Evolutionary conservation across 2,329 filamentous ascomycete species (phyloP), one percentile per base, ranked within the genome.

Genomic region (Tympanopsis confertula): DNA sequence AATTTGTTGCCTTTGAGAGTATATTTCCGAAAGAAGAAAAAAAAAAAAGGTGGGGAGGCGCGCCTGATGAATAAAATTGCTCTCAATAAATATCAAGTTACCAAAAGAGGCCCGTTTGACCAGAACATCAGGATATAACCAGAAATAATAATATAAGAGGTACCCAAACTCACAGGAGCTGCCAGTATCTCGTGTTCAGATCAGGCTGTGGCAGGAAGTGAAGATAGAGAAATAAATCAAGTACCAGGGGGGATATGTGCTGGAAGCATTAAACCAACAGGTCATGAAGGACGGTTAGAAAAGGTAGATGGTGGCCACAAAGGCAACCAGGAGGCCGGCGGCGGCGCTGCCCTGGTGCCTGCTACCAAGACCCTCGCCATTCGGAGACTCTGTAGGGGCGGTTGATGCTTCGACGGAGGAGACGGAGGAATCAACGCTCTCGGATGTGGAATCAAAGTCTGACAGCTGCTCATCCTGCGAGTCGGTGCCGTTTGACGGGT

Each of bases 321-420:
- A 61, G 38, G 71, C 72, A 35, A 76, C 61, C 32, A 76, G 57
- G 17, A 77, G 59, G 35, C 72, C 69, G 5, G 62, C 69, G 28
- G 72, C 53, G 36, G 71, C 69, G 36, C 65, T 61, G 38, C 64
- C 65, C 36, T 66, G 65, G 45, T 71, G 63, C 35, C 63, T 64
- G 13, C 59, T 58, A 4, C 49, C 55, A 4, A 49, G 50, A 15
- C 62, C 66, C 44, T 71, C 67, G 43, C 22, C 22, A n/a, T 7
- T 26, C 22, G 22, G 22, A n/a, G n/a, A 10, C 13, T 36, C 19
- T 12, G 30, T 39, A 41, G n/a, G 39, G 35, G 24, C 26, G 33
- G 38, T 13, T 20, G 38, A 7, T 5, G 4, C 35, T 17, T 19
- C 19, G 13, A 19, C 39, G 19, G 20, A 13, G 13, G 18, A 30